Evolutionary conservation across 1,284 basidiomycete genomes (phyloP).

Genomic region (Clitocybe nebularis): DNA sequence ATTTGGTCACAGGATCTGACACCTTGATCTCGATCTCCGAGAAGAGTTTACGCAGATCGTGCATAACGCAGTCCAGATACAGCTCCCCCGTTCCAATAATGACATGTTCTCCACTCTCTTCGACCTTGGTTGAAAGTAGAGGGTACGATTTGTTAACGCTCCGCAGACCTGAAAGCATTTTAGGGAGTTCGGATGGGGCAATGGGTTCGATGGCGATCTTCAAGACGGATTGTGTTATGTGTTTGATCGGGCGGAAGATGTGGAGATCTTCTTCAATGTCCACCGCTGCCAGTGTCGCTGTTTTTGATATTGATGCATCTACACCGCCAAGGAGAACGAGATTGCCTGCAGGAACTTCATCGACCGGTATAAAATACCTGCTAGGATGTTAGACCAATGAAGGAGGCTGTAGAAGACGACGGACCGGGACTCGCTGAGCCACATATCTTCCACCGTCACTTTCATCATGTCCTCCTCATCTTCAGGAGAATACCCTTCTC

Average conservation of each 20-base stretch:
- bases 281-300: conserved; percentile 80
- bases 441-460: conserved; percentile 82
- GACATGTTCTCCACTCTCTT: conserved; percentile 98
- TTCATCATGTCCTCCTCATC: conserved; percentile 98
- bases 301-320: conserved; percentile 93
- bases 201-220: conserved; percentile 99
- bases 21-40: conserved; percentile 99
- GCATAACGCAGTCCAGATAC: conserved; percentile 96
- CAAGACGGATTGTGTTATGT: conserved; percentile 96
- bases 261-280: conserved; percentile 82
- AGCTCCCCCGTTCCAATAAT: conserved; percentile 96
- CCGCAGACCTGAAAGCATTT: conserved; percentile 96
- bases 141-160: conserved; percentile 99
- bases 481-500: conserved; percentile 94
- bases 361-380: conserved; percentile 87
- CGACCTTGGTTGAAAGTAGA: conserved; percentile 91
- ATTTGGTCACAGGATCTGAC: conserved; percentile 97
- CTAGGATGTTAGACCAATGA: conserved; percentile 9
- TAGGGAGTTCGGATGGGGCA: conserved; percentile 94
- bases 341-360: conserved; percentile 89
- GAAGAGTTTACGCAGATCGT: conserved; percentile 90
- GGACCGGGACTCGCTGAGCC: conserved; percentile 87
- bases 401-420: conserved; percentile 13
- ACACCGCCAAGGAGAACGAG: conserved; percentile 91
- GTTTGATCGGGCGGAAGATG: conserved; percentile 94